Base-by-base conservation (phyloP, 2,329 filamentous ascomycete species). In the Lasiodiplodia citricola region DNA sequence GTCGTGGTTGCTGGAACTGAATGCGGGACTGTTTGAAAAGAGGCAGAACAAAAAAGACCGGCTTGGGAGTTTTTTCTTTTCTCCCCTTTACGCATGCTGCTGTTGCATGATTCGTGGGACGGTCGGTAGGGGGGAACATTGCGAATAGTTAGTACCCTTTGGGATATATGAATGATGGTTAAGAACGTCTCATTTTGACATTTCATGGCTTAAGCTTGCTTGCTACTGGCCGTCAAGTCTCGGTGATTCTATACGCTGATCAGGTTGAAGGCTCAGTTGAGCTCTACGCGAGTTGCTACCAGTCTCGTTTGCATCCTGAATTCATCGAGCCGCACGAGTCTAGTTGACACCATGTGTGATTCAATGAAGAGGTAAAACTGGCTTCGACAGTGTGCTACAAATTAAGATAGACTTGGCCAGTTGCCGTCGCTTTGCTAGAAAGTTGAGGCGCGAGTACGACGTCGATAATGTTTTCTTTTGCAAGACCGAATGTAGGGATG, bases 101-200 rank as follows among this genome's bases (percentile, higher is more conserved):
- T 47, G n/a, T 31, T 16, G 38, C 57, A 58, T 47, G 38, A 18
- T 7, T 37, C 35, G 21, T 10, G 44, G 18, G 21, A 47, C 18
- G 57, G 38, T 60, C 23, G 38, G 35, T 47, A 16, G 55, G 5
- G 38, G 23, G 31, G 35, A 58, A 31, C 13, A 47, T 28, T 60
- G 38, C 38, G 57, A 60, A 47, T n/a, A 47, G 57, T 25, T n/a
- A 44, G 25, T 38, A 38, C 57, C 57, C 57, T 3, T 44, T 35
- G 23, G 37, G 21, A 44, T 21, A 60, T 47, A 60, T 47, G 57
- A 60, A 60, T 60, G 23, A 60, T 47, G 57, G 18, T 60, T 47
- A 58, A 35, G 55, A 58, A 58, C 23, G n/a, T 41, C 14, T 16
- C 35, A 14, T 58, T 21, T 4, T 47, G n/a, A n/a, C n/a, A 8